Base-by-base conservation (phyloP, 169 alveolate species). In the Plasmodium blacklocki region DNA sequence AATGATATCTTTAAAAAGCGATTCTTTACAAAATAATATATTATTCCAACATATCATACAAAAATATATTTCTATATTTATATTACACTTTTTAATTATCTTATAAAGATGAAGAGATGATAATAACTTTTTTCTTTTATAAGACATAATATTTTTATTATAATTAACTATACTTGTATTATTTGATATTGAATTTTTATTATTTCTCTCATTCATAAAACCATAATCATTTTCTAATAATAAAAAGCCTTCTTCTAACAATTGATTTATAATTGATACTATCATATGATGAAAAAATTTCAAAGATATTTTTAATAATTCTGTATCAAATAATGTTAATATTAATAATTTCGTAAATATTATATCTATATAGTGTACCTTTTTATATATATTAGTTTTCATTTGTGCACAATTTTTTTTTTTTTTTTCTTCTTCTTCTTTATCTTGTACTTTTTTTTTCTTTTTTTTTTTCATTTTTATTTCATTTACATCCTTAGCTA, bases 21-120 rank as follows among this genome's bases (percentile, higher is more conserved):
- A 59, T 56, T 83, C 91, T 68, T 83, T 83, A 50, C 91, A 54
- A 58, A 83, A 83, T 26, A 83, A 32, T 70, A 83, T 56, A 59
- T 85, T 56, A 26, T 83, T 83, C 91, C 54, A 39, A 26, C 91
- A 83, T 43, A 83, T 83, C 91, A 83, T 83, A 63, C 72, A 52
- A 58, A 83, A 83, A 63, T 83, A 83, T n/a, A 59, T 59, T 43
- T 71, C 85, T 26, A 56, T 29, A 47, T 67, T 62, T 68, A 83
- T 58, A 29, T 70, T 54, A 32, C 15, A 83, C 47, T 83, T 83
- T 21, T 68, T 54, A 32, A 83, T 83, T 26, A 63, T 29, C 0
- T 83, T 70, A 63, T 68, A 83, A 21, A 83, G 45, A 29, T 32
- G 85, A 47, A 83, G 32, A 26, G 74, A 73, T 1, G 21, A 50